Evolutionary conservation across 225 moss, liverwort and hornwort genomes (phyloP).

Genomic region (Anthoceros angustus): DNA sequence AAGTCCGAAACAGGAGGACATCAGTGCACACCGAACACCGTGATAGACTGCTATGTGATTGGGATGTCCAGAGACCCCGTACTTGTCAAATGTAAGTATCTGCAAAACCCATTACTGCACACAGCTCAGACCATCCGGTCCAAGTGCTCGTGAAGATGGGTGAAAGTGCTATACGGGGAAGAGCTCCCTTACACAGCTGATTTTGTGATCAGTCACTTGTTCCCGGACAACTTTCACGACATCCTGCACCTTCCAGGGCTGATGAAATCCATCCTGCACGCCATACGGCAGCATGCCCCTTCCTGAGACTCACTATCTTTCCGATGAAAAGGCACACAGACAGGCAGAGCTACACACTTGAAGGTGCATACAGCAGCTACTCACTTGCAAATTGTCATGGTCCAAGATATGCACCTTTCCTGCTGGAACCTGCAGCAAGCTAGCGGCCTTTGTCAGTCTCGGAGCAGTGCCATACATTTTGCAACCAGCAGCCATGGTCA

Average conservation of each 20-base stretch:
- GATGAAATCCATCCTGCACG: slow-evolving; percentile 41
- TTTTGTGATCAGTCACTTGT: slow-evolving; percentile 19
- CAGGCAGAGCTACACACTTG: not conserved
- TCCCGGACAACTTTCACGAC: slow-evolving; percentile 27
- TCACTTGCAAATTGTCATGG: slow-evolving; percentile 40
- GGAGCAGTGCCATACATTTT: not conserved
- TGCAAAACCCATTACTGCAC: slow-evolving; percentile 14
- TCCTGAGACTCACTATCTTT: not conserved
- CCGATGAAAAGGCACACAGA: not conserved
- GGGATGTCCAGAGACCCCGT: slow-evolving; percentile 54
- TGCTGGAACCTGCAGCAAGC: slow-evolving; percentile 26
- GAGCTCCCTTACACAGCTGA: slow-evolving; percentile 27
- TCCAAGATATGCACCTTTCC: slow-evolving; percentile 38
- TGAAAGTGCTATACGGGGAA: not conserved
- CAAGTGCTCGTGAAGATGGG: not conserved
- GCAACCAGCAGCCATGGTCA: not conserved
- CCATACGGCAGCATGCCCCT: not conserved
- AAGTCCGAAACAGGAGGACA: not conserved
- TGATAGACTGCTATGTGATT: slow-evolving; percentile 32
- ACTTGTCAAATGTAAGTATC: slow-evolving; percentile 38
- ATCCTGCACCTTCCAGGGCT: slow-evolving; percentile 25
- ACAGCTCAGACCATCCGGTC: not conserved
- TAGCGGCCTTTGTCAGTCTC: not conserved
- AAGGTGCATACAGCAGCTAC: not conserved
- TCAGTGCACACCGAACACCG: slow-evolving; percentile 37